These are phyloP conservation scores for Trichomonascaceae sp. DNA, from an alignment of 1,139 yeast species.

Conservation along the genomic window DNA sequence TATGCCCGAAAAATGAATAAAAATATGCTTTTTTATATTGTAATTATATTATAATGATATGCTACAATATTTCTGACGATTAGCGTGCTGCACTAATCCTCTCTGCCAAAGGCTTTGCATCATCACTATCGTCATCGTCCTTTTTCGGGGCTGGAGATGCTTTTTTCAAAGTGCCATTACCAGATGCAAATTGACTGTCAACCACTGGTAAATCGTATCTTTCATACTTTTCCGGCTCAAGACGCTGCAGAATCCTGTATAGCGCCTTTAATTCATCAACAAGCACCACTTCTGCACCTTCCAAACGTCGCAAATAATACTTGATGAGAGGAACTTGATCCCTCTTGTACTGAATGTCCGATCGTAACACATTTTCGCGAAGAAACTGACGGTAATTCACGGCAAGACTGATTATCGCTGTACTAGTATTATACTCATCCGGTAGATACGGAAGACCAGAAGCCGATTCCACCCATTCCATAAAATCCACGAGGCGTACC, in stretches of 20 bases:
- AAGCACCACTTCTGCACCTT: conserved; percentile 34
- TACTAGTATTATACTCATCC: conserved; percentile 25
- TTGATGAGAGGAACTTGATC: conserved; percentile 31
- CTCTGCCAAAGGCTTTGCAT: background rate
- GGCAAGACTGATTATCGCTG: conserved; percentile 33
- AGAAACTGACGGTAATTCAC: conserved; percentile 26
- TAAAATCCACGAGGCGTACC: conserved; percentile 36
- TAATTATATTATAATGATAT: too few relatives aligned
- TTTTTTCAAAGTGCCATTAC: background rate
- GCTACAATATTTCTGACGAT: background rate
- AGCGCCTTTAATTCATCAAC: conserved; percentile 2
- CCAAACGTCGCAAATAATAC: conserved; percentile 42
- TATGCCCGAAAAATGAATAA: background rate
- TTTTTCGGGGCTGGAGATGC: background rate
- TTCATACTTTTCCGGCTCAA: background rate
- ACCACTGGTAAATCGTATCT: conserved; percentile 3
- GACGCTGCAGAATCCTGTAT: background rate
- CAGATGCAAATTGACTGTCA: background rate
- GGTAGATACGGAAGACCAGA: conserved; percentile 25
- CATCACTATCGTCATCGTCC: background rate
- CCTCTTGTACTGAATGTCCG: conserved; percentile 11
- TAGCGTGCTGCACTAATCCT: background rate
- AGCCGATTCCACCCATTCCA: conserved; percentile 23
- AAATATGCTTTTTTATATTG: background rate
- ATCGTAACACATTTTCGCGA: conserved; percentile 6